Conservation (phyloP, 2,329 filamentous ascomycete genomes). For the Alternaria metachromatica region DNA sequence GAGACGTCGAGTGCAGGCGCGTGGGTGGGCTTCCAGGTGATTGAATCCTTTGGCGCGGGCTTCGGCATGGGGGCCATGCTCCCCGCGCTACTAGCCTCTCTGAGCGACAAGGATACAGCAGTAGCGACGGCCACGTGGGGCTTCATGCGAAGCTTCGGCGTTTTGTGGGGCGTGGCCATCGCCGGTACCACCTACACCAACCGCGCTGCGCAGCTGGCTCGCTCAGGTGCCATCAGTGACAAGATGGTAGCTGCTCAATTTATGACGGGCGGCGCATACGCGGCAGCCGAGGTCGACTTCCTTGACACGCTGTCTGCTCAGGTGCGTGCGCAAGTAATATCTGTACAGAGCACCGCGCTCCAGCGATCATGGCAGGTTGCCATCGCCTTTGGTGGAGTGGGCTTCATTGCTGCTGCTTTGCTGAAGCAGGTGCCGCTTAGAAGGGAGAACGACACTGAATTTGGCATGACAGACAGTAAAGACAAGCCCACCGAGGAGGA, state of each 20-base stretch:
- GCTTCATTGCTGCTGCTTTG: neutral
- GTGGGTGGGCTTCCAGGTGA: conserved; percentile 23
- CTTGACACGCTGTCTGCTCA: neutral
- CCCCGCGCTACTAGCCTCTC: conserved; percentile 6
- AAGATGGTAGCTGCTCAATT: neutral
- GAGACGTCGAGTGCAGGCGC: neutral
- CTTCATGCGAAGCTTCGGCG: conserved; percentile 27
- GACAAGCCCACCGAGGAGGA: neutral
- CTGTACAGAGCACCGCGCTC: neutral
- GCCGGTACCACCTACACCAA: conserved; percentile 21
- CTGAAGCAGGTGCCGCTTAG: neutral
- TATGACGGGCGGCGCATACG: neutral
- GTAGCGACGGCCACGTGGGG: conserved; percentile 12
- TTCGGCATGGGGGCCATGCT: conserved; percentile 9
- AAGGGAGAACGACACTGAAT: neutral
- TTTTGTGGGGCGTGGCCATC: conserved; percentile 29
- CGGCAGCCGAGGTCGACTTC: neutral
- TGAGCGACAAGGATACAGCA: conserved; percentile 18
- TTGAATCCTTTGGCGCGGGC: conserved; percentile 13
- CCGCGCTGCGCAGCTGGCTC: neutral
- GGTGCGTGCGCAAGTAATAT: neutral
- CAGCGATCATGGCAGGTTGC: neutral
- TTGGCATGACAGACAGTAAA: neutral
- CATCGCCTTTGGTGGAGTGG: neutral
- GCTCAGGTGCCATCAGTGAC: neutral